Evolutionary conservation across 305 asterid species (phyloP).

Genomic region (Stenogyne calaminthoides): DNA sequence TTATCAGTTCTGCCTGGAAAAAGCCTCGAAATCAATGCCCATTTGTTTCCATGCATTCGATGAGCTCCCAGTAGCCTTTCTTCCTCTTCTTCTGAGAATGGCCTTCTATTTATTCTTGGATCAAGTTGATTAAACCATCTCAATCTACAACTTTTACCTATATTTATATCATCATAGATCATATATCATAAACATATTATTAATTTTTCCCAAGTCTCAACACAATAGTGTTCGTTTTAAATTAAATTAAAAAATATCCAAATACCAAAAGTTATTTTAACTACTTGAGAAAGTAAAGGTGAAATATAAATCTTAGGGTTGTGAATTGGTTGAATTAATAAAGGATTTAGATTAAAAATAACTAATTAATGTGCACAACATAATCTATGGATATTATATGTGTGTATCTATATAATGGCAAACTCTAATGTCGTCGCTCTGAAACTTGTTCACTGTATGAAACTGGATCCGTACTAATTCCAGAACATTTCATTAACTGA

Average conservation of each 20-base stretch:
- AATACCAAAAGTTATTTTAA: background rate
- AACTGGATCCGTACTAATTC: too few relatives aligned
- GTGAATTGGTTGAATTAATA: background rate
- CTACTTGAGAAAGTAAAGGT: background rate
- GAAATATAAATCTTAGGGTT: background rate
- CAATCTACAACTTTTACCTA: conserved; percentile 94
- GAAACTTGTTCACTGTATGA: too few relatives aligned
- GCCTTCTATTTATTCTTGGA: conserved; percentile 89
- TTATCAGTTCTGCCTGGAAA: conserved; percentile 96
- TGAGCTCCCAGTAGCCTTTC: conserved; percentile 84
- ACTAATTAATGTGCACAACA: background rate
- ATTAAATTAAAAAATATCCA: background rate
- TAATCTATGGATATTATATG: background rate
- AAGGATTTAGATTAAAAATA: background rate
- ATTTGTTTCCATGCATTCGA: conserved; percentile 79
- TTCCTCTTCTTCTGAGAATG: conserved; percentile 89
- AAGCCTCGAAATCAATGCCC: conserved; percentile 92
- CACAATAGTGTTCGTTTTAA: background rate
- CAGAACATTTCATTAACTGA: too few relatives aligned
- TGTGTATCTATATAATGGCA: too few relatives aligned
- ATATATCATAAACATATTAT: background rate
- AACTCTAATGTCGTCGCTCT: too few relatives aligned
- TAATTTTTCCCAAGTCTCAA: background rate
- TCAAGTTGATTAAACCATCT: conserved; percentile 97
- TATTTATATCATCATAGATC: background rate